Evolutionary conservation across 129 eudicot genomes (phyloP).

Genomic region (Flaveria bidentis): DNA sequence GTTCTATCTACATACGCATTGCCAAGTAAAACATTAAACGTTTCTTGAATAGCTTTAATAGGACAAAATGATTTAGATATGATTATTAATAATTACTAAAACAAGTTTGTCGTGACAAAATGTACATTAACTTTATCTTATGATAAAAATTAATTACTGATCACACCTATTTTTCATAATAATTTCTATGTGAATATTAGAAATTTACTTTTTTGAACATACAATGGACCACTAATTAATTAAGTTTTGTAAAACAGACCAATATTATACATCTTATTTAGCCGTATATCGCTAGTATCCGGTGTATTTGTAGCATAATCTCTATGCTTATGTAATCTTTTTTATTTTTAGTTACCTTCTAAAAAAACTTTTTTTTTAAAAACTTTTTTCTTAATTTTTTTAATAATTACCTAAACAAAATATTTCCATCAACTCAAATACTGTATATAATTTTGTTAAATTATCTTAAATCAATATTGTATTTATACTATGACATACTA

Average conservation of each 20-base stretch:
- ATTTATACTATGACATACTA: neutral
- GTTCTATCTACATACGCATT: constrained; percentile 11
- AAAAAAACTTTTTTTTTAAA: no score
- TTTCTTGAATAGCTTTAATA: constrained; percentile 6
- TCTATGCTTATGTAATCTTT: neutral
- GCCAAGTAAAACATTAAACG: constrained; percentile 7
- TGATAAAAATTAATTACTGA: neutral
- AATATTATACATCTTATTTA: neutral
- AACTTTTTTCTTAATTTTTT: no score
- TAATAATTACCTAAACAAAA: no score
- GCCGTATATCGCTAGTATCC: neutral
- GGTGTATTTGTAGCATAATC: neutral
- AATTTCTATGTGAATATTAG: no score
- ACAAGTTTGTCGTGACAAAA: constrained; percentile 21
- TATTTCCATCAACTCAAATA: no score
- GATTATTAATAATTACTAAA: constrained; percentile 11
- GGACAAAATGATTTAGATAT: neutral
- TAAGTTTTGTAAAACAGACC: no score
- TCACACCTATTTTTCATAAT: no score
- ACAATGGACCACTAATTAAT: neutral
- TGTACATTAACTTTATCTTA: neutral
- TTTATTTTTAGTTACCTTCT: neutral
- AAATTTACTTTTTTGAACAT: no score
- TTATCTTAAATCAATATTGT: neutral
- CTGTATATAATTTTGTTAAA: no score